Conservation (phyloP, 2,329 filamentous ascomycete genomes). For the Onygenales sp. region DNA sequence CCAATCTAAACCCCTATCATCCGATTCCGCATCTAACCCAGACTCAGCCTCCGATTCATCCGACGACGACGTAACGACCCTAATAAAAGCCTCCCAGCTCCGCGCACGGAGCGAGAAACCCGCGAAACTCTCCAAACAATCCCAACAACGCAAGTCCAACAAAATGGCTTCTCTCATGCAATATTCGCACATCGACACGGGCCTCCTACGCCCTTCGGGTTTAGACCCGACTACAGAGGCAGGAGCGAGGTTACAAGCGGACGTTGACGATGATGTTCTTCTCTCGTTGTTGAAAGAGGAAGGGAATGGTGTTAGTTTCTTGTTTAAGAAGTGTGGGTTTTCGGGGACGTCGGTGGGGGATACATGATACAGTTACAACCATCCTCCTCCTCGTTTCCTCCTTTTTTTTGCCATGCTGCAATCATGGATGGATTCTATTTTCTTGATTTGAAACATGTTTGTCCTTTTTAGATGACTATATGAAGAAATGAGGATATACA, state of each 20-base stretch:
- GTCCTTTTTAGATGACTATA: neutral
- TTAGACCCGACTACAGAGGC: neutral
- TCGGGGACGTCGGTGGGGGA: neutral
- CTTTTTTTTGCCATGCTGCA: neutral
- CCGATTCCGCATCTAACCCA: neutral
- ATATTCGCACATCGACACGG: conserved; percentile 34
- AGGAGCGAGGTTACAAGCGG: conserved; percentile 4
- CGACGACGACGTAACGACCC: conserved; percentile 20
- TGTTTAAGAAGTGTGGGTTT: conserved; percentile 28
- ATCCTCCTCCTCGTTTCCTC: neutral
- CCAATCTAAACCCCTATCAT: neutral
- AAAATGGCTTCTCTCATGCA: conserved; percentile 35
- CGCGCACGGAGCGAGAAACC: conserved; percentile 20
- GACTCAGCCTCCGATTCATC: conserved; percentile 13
- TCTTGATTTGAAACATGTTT: neutral
- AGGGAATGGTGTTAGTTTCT: conserved; percentile 27
- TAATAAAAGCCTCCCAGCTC: conserved; percentile 33
- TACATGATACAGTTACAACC: neutral
- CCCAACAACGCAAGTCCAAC: conserved; percentile 21
- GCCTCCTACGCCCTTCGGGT: conserved; percentile 14
- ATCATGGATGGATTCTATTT: neutral
- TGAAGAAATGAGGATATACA: neutral
- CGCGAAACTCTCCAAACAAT: conserved; percentile 17
- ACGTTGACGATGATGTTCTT: conserved; percentile 17
- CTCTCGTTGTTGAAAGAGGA: conserved; percentile 28